These are phyloP conservation scores for Phoenix dactylifera DNA, from an alignment of 176 grass and related monocot species.

Conservation along the genomic window DNA sequence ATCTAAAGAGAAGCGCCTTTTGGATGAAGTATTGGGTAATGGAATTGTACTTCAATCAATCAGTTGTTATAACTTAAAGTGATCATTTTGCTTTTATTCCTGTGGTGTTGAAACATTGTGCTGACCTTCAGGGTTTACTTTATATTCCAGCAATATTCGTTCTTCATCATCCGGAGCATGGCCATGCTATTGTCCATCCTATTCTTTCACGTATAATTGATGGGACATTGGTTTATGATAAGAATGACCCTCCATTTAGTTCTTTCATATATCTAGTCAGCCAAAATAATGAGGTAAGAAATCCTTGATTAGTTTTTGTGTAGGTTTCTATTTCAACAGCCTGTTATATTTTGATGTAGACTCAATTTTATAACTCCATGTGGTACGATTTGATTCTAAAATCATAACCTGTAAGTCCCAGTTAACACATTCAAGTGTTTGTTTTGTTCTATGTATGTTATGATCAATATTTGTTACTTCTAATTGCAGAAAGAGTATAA, in stretches of 20 bases:
- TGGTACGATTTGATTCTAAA: too few species aligned
- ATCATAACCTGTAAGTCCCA: too few species aligned
- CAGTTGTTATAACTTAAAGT: too few species aligned
- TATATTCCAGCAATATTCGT: conserved; percentile 76
- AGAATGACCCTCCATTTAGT: conserved; percentile 59
- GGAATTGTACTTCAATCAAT: conserved; percentile 4
- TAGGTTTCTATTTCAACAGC: too few species aligned
- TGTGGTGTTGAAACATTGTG: background rate
- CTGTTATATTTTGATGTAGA: too few species aligned
- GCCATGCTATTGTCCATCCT: conserved; percentile 90
- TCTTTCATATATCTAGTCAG: conserved; percentile 98
- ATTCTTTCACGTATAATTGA: conserved; percentile 98
- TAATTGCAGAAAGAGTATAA: conserved; percentile 80
- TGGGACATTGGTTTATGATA: conserved; percentile 81
- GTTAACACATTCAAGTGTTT: too few species aligned
- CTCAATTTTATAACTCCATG: too few species aligned
- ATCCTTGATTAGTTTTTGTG: background rate
- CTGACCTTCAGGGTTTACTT: conserved; percentile 19
- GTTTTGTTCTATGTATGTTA: too few species aligned
- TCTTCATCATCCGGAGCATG: conserved; percentile 95
- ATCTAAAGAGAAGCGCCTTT: conserved; percentile 72
- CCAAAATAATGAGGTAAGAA: conserved; percentile 78
- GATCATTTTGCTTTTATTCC: background rate
- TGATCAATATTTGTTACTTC: conserved; percentile 8
- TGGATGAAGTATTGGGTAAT: conserved; percentile 99